Base-by-base conservation (phyloP, 371 early-diverging fungal species). In the Capillidium rhysosporum region DNA sequence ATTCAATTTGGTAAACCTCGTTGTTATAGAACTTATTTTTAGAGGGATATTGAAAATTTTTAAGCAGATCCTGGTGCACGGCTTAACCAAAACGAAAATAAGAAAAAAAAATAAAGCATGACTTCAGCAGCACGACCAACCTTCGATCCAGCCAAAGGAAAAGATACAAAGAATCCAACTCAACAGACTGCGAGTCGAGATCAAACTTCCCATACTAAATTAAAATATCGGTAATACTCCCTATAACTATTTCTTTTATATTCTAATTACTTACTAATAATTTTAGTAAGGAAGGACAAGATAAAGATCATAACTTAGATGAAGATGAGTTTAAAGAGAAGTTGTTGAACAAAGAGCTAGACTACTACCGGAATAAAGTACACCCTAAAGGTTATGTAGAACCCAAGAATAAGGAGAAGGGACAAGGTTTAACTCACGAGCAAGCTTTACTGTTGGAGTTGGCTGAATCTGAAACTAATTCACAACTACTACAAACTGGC, bases 161-260 rank as follows among this genome's bases (percentile, higher is more conserved):
- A 76, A 55, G 80, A 75, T 31, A 77, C 70, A 49, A 72, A 72
- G 55, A 89, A 85, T 31, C 84, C 91, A 2, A 75, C 82, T 38
- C 72, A 75, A 51, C 78, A 82, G 59, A 69, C 75, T 46, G 76
- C 82, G 48, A 70, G 82, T 52, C 77, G 84, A 55, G 92, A 87
- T 66, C 69, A 90, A 39, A 77, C 84, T 23, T 70, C 84, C 14
- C 91, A 93, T 59, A 89, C 86, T 20, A 83, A 82, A 57, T 79
- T 95, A 56, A 95, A 95, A 65, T 75, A 75, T 62, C 72, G 87
- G 79, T 73, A 67, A n/a, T 24, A n/a, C n/a, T n/a, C n/a, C n/a
- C 0, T 54, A 41, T 16, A 16, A 24, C 18, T 26, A 10, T 8
- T 12, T 51, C n/a, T 59, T 55, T 18, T 43, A 43, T 43, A 43